Evolutionary conservation across 2,329 filamentous ascomycete genomes (phyloP).

Genomic region (Ophiostoma sp.): DNA sequence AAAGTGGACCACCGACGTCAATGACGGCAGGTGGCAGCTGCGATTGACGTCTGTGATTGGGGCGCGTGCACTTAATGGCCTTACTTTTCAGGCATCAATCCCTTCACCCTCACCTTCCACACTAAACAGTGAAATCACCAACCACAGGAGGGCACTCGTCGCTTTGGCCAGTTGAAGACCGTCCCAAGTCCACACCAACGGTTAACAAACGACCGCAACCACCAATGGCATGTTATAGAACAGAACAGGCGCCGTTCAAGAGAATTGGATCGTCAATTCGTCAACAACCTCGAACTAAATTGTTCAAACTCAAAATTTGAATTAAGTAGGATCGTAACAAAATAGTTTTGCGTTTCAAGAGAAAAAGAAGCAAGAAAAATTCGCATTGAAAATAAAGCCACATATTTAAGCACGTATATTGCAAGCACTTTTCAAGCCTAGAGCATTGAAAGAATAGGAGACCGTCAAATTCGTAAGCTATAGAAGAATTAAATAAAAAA

Average conservation of each 20-base stretch:
- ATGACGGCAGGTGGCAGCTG: neutral
- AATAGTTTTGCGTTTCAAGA: too few species aligned
- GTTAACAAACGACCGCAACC: neutral
- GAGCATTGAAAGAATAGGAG: neutral
- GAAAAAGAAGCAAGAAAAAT: too few species aligned
- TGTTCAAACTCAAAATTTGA: too few species aligned
- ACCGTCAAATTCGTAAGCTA: constrained; percentile 1
- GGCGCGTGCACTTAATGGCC: neutral
- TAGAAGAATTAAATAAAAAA: neutral
- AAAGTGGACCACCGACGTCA: constrained; percentile 7
- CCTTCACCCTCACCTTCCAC: neutral
- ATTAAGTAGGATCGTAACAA: too few species aligned
- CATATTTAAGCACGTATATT: too few species aligned
- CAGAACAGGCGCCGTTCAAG: neutral
- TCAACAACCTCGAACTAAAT: too few species aligned
- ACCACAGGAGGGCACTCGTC: neutral
- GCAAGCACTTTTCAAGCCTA: too few species aligned
- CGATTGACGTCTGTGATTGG: neutral
- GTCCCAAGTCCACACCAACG: neutral
- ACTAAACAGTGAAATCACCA: constrained; percentile 7
- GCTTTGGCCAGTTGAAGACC: neutral
- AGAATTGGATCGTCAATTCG: too few species aligned
- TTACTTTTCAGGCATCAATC: neutral
- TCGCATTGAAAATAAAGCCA: too few species aligned
- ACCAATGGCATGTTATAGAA: constrained; percentile 19